phyloP scores from a whole-genome alignment of 352 stramenopile species.

The Phytophthora vignae region DNA sequence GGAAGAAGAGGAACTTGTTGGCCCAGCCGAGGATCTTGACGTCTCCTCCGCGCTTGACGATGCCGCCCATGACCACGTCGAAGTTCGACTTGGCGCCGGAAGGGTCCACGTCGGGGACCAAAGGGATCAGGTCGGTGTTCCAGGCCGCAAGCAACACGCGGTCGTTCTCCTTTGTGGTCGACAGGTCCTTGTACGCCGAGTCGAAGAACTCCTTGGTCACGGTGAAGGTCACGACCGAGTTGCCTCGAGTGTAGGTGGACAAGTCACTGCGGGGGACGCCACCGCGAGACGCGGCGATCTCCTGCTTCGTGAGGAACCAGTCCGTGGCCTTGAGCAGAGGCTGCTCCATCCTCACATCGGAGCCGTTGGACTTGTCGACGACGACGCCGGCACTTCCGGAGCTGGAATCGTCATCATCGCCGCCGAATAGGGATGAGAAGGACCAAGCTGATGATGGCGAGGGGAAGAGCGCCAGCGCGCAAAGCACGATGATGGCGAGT shows the following conservation, averaged over 20 bases:
- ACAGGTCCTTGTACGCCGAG: slow-evolving; percentile 47
- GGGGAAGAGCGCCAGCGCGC: slow-evolving; percentile 6
- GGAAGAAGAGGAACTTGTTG: slow-evolving; percentile 53
- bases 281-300: slow-evolving; percentile 53
- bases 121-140: slow-evolving; percentile 54
- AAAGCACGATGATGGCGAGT: slow-evolving; percentile 5
- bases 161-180: slow-evolving; percentile 27
- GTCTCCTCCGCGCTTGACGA: slow-evolving; percentile 44
- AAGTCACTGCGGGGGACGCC: slow-evolving; percentile 51
- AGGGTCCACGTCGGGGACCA: slow-evolving; percentile 37
- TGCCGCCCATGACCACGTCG: slow-evolving; percentile 36
- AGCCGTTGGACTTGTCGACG: slow-evolving; percentile 13
- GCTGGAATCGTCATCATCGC: slow-evolving; percentile 4
- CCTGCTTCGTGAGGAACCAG: slow-evolving; percentile 65
- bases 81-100: slow-evolving; percentile 47
- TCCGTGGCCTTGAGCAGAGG: slow-evolving; percentile 51
- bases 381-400: background rate
- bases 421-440: slow-evolving; percentile 19
- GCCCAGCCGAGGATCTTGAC: slow-evolving; percentile 58
- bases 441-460: slow-evolving; percentile 14
- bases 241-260: slow-evolving; percentile 38
- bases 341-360: slow-evolving; percentile 33
- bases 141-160: slow-evolving; percentile 54
- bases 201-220: slow-evolving; percentile 58
- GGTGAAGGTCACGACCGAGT: slow-evolving; percentile 51